Evolutionary conservation across 805 yeast genomes (phyloP), one percentile per base, ranked within the genome.

Genomic region (Vanderwaltozyma verrucispora): DNA sequence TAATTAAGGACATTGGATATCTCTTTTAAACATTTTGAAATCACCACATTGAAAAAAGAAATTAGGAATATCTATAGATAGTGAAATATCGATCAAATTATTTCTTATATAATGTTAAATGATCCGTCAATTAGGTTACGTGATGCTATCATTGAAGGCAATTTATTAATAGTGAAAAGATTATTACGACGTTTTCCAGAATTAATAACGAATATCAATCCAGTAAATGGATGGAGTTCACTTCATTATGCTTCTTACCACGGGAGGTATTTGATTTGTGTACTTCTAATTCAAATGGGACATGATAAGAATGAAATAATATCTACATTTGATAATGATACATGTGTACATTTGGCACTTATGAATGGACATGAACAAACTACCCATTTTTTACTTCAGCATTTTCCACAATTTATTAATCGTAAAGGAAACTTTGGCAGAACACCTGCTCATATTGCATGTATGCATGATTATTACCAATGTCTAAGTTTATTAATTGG

Each of bases 201-300:
- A 24, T 64, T 83, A 28, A 55, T 85, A 44, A 77, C 76, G 42
- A 80, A 83, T 51, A 65, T 76, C 18, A 82, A 86, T 51, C 72
- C 86, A 5, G 23, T 53, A 17, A 75, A 78, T 50, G 95, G 95
- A 2, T 85, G 95, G 95, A 69, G 82, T 13, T 77, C 81, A 28
- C 63, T 85, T 33, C 95, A 85, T 55, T 83, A 84, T 56, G 87
- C 94, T 0, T 76, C 89, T 4, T 80, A 54, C 49, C 62, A 80
- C 50, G 92, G 94, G 30, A 70, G 79, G 43, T 79, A 77, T 48
- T 69, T 80, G 38, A 68, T 83, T 12, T 80, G 87, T 56, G 80
- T 68, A 24, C 67, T 64, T 46, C 59, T 80, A 33, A 65, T 79
- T 14, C 68, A 69, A 24, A 55, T 67, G 28, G 81, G 81, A 5